Percentiles rank a stretch among this genome's conserved stretches.
Conservation (phyloP, 1,139 yeast species). For the Geotrichum phurueaensis region DNA sequence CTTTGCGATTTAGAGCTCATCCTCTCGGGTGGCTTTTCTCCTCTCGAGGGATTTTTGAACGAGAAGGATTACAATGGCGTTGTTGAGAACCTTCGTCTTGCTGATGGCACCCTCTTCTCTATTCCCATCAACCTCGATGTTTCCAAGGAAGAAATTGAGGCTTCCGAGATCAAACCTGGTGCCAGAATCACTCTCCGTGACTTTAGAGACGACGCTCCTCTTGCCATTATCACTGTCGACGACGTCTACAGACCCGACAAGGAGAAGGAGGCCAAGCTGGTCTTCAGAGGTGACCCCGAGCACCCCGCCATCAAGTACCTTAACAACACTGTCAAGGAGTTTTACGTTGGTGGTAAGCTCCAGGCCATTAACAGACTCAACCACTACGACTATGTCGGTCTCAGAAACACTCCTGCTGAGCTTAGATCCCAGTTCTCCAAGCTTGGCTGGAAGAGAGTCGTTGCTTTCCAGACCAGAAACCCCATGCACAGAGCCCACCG, state of each 20-base stretch:
- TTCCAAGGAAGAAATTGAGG: slow-evolving; percentile 46
- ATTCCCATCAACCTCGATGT: slow-evolving; percentile 91
- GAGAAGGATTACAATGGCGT: slow-evolving; percentile 78
- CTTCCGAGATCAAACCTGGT: slow-evolving; percentile 43
- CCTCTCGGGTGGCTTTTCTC: slow-evolving; percentile 91
- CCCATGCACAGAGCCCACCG: slow-evolving; percentile 99
- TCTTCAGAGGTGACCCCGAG: slow-evolving; percentile 94
- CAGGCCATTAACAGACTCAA: slow-evolving; percentile 80
- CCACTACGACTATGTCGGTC: slow-evolving; percentile 84
- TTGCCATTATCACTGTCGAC: slow-evolving; percentile 74
- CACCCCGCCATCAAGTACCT: slow-evolving; percentile 87
- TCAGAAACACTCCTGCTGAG: slow-evolving; percentile 87
- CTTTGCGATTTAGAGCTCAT: slow-evolving; percentile 89
- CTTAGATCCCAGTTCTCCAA: slow-evolving; percentile 74
- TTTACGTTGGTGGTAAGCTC: slow-evolving; percentile 79
- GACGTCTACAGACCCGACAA: slow-evolving; percentile 83
- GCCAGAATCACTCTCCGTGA: slow-evolving; percentile 71
- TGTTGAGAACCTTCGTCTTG: slow-evolving; percentile 67
- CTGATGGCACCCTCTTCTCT: slow-evolving; percentile 80
- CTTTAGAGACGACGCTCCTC: slow-evolving; percentile 70
- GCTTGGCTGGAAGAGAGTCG: slow-evolving; percentile 85
- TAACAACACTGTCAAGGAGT: slow-evolving; percentile 68
- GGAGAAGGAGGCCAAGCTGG: slow-evolving; percentile 69
- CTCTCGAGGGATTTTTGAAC: slow-evolving; percentile 77
- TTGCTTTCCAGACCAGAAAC: slow-evolving; percentile 96